Base-by-base conservation (phyloP, 1,284 basidiomycete genomes). In the Inonotus obliquus region DNA sequence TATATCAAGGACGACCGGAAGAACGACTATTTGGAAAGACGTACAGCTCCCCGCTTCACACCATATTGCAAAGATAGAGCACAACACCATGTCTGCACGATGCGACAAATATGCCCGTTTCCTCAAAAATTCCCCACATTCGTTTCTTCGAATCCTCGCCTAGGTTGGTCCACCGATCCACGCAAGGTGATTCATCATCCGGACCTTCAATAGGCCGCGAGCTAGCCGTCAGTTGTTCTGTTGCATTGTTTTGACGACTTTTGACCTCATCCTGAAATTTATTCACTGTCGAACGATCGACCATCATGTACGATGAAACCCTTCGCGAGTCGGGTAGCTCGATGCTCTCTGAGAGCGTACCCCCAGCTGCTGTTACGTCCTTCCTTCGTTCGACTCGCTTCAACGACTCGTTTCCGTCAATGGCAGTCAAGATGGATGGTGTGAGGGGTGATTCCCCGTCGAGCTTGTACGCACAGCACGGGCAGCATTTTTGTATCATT, bases 381-480 rank as follows among this genome's bases (percentile, higher is more conserved):
- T 47, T 6, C 45, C 6, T 6, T 47, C 7, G 45, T 51, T 19
- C 10, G 27, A n/a, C 66, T 63, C 65, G 64, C 41, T 73, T 73
- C 10, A 74, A 62, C 0, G 73, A 74, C 59, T 73, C 69, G 57
- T 74, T 73, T 3, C 74, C 74, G 61, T 77, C 75, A 60, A 73
- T 68, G 0, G 67, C 68, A 19, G 68, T 44, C 0, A 74, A 56
- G 52, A 67, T 65, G 0, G 57, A 52, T n/a, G n/a, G n/a, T n/a
- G n/a, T n/a, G 55, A 70, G 68, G 25, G 10, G 21, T 29, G 27
- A 27, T 0, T 25, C 14, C 1, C 60, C 63, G 61, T 74, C 69
- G 14, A n/a, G n/a, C n/a, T 64, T 65, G 13, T 66, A 52, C 1
- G 70, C 60, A 47, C 66, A 64, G 62, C 73, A 73, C 0, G 63